phyloP scores from a whole-genome alignment of 1,284 basidiomycete species.

The Melampsora abietis-canadensis region DNA sequence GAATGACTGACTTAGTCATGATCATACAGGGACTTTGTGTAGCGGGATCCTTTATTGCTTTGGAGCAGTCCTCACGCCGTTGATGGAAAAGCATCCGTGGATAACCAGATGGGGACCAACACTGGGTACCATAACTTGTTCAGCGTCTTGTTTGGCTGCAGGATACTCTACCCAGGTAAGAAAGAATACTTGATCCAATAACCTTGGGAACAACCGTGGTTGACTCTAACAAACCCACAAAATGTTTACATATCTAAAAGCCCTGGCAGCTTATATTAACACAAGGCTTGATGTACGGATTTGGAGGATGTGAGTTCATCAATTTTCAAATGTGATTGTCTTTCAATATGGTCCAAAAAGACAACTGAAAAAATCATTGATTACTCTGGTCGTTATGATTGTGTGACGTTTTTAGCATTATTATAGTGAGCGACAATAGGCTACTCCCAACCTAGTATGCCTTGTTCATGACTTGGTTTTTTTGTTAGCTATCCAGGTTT shows the following conservation, averaged over 20 bases:
- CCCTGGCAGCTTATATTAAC: slow-evolving; percentile 6
- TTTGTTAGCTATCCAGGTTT: slow-evolving; percentile 14
- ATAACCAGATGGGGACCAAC: slow-evolving; percentile 20
- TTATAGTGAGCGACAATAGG: slow-evolving; percentile 15
- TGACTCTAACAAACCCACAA: too few species aligned
- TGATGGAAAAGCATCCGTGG: slow-evolving; percentile 3
- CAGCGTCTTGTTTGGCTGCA: slow-evolving; percentile 9
- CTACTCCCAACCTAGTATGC: not conserved
- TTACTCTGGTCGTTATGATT: not conserved
- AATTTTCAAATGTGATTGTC: too few species aligned
- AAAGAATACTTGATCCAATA: not conserved
- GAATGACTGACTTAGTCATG: too few species aligned
- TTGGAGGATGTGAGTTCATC: slow-evolving; percentile 30
- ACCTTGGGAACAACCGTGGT: not conserved
- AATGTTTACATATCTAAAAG: not conserved
- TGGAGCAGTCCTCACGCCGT: slow-evolving; percentile 16
- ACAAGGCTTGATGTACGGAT: slow-evolving; percentile 26
- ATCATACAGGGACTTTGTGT: slow-evolving; percentile 15
- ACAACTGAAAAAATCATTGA: not conserved
- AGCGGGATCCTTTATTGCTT: slow-evolving; percentile 18
- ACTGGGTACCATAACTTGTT: slow-evolving; percentile 24
- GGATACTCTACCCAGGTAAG: slow-evolving; percentile 27
- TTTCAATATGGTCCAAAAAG: not conserved
- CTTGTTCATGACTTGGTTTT: not conserved
- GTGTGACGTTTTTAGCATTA: slow-evolving; percentile 3